Conservation (phyloP, 164 flowering plant genomes). For the Akebia trifoliata region DNA sequence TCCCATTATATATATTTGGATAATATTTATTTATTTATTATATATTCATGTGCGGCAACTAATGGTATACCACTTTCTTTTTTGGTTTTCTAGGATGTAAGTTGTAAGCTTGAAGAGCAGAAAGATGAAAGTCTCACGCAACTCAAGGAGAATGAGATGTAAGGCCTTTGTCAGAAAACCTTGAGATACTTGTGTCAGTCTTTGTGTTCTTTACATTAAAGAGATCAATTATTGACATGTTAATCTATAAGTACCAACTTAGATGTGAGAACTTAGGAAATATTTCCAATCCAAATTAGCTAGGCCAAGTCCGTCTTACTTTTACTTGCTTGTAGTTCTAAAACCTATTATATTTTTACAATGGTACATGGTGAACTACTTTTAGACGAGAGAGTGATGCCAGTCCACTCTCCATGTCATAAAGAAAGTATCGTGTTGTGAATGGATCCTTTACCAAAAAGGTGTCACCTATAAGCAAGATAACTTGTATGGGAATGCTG, state of each 20-base stretch:
- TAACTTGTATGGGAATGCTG: too few species aligned
- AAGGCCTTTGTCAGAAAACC: conserved; percentile 23
- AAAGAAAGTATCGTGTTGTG: too few species aligned
- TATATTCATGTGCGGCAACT: neutral
- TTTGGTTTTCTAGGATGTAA: conserved; percentile 59
- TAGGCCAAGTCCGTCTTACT: neutral
- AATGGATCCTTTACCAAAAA: too few species aligned
- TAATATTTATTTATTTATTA: neutral
- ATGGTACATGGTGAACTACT: too few species aligned
- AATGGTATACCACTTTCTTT: neutral
- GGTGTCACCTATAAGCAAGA: too few species aligned
- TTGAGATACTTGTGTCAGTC: neutral
- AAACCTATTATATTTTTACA: too few species aligned
- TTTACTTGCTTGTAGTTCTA: too few species aligned
- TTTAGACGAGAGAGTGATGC: too few species aligned
- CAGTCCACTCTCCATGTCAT: too few species aligned
- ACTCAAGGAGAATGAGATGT: conserved; percentile 95
- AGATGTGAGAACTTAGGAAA: neutral
- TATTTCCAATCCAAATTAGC: neutral
- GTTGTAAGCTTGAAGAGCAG: conserved; percentile 81
- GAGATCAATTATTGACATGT: too few species aligned
- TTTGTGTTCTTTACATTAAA: neutral
- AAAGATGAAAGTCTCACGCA: conserved; percentile 78
- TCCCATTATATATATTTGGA: neutral
- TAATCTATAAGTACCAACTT: too few species aligned